Base-by-base conservation (phyloP, 805 yeast genomes). In the Candida pini region DNA sequence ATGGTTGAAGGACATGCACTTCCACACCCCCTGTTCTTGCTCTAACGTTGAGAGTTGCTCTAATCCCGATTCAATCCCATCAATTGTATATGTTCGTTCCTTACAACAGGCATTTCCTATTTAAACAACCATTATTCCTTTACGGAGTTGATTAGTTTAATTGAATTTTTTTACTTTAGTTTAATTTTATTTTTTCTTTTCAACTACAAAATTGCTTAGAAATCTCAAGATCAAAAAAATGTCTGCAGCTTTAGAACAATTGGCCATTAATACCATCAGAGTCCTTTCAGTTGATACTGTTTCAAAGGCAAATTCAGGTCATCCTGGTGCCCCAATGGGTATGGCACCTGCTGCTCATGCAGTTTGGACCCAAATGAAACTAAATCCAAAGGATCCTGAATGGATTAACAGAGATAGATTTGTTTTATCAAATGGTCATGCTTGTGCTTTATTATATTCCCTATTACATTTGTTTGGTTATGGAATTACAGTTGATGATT, bases 241-340 rank as follows among this genome's bases (percentile, higher is more conserved):
- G 58, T 46, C 58, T 28, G 55, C 72, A 33, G 80, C 76, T 41
- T 66, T 84, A 53, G 95, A 89, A 63, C 69, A 68, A 48, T 70
- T 71, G 60, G 85, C 96, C 39, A 70, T 90, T 64, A 71, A 75
- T 71, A 86, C 97, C 51, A 84, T 90, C 69, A 87, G 96, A 69
- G 66, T 81, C 41, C 74, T 90, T 53, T 78, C 97, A 23, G 85
- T 84, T 35, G 98, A 90, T 62, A 78, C 84, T 47, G 94, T 86
- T 43, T 71, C 81, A 40, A 73, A 78, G 65, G 90, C 97, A 54
- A 83, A 90, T 67, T 82, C 96, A 41, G 98, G 98, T 49, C 98
- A 90, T 69, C 98, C 98, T 36, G 98, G 98, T 70, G 97, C 98
- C 35, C 97, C 97, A 54, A 78, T 90, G 76, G 97, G 97, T 45